Conservation (phyloP, 2,329 filamentous ascomycete genomes). For the Aspergillus tamarii region DNA sequence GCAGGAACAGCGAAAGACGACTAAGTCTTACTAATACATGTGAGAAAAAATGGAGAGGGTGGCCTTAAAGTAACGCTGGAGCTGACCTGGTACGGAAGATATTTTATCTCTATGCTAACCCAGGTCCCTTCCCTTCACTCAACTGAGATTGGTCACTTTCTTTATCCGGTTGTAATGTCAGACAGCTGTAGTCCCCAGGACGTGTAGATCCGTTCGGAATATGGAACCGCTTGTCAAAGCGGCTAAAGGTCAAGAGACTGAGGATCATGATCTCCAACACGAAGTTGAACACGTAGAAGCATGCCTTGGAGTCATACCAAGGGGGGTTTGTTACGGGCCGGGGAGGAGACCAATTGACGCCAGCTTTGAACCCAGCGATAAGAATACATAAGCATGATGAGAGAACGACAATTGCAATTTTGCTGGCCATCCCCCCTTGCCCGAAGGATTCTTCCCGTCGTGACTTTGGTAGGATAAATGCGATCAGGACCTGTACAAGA, state of each 20-base stretch:
- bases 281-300: conserved; percentile 82
- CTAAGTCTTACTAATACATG: background rate
- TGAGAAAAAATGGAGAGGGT: background rate
- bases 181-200: conserved; percentile 40
- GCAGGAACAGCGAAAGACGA: background rate
- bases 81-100: too few relatives aligned
- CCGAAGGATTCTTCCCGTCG: conserved; percentile 65
- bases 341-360: conserved; percentile 56
- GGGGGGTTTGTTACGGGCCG: conserved; percentile 59
- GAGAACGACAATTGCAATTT: conserved; percentile 66
- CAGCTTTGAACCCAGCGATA: conserved; percentile 71
- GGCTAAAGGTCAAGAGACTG: conserved; percentile 64
- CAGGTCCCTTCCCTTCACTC: background rate
- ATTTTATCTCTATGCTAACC: background rate
- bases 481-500: conserved; percentile 57
- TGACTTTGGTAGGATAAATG: conserved; percentile 48
- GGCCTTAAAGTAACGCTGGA: background rate
- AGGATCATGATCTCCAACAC: conserved; percentile 72
- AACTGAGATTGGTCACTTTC: conserved; percentile 41
- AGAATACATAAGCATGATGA: conserved; percentile 60
- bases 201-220: conserved; percentile 65
- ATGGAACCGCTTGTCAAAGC: conserved; percentile 76
- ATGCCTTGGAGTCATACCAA: conserved; percentile 71
- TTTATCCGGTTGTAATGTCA: background rate
- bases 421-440: conserved; percentile 66